Conservation (phyloP, 192 early-diverging fungal species). For the Thamnidium elegans region DNA sequence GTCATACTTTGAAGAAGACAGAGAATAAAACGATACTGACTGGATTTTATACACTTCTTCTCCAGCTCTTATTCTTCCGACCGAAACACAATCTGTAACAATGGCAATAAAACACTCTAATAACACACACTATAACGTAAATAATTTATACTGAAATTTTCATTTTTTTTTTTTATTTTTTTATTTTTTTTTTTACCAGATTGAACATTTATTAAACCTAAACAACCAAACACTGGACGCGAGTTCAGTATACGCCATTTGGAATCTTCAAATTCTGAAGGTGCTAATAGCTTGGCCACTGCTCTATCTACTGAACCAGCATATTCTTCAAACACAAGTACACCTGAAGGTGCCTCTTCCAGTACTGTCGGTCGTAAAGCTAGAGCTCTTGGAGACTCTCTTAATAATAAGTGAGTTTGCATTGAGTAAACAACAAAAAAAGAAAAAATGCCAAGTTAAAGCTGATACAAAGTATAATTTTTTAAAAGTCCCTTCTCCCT, state of each 20-base stretch:
- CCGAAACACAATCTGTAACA: conserved; percentile 59
- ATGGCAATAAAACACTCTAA: conserved; percentile 68
- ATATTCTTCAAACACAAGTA: conserved; percentile 32
- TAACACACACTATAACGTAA: conserved; percentile 11
- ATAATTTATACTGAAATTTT: background rate
- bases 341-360: conserved; percentile 34
- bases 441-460: too few relatives aligned
- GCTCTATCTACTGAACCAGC: conserved; percentile 28
- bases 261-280: conserved; percentile 38
- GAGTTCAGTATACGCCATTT: conserved; percentile 41
- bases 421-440: conserved; percentile 21
- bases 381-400: conserved; percentile 54
- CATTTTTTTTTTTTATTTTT: background rate
- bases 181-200: conserved; percentile 40
- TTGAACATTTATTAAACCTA: conserved; percentile 50
- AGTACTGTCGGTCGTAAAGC: conserved; percentile 55
- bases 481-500: too few relatives aligned
- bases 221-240: conserved; percentile 53
- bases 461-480: too few relatives aligned
- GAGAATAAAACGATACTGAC: conserved; percentile 74
- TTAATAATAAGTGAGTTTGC: conserved; percentile 40
- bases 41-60: conserved; percentile 68
- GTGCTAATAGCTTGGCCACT: conserved; percentile 31
- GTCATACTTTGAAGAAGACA: conserved; percentile 73
- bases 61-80: conserved; percentile 59